A percentile compares a stretch with the other conserved stretches of the same genome.
These are phyloP conservation scores for Phialophora expanda DNA, from an alignment of 2,329 filamentous ascomycete genomes.

Conservation along the genomic window DNA sequence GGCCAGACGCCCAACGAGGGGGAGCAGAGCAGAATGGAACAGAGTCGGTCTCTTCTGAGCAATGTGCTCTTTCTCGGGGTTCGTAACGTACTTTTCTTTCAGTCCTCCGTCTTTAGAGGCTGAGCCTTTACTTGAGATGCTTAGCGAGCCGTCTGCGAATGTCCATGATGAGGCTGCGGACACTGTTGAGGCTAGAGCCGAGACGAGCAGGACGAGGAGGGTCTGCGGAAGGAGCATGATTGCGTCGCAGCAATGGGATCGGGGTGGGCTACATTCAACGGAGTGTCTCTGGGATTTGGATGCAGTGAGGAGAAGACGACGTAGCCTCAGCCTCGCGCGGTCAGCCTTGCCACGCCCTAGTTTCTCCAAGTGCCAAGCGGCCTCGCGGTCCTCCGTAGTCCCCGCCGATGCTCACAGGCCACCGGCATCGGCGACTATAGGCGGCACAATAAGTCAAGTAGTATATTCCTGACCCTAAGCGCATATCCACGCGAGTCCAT, in stretches of 20 bases:
- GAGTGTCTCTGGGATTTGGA: background rate
- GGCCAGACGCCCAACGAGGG: background rate
- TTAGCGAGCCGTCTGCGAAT: constrained; percentile 68
- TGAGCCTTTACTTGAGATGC: constrained; percentile 64
- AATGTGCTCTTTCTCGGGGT: background rate
- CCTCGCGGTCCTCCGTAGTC: no score
- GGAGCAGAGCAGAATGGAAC: background rate
- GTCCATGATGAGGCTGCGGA: constrained; percentile 62
- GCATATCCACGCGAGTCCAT: no score
- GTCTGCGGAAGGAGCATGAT: constrained; percentile 32
- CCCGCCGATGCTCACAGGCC: no score
- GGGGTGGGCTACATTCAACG: background rate
- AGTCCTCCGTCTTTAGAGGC: constrained; percentile 54
- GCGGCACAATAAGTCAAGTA: no score
- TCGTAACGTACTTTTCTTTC: constrained; percentile 60
- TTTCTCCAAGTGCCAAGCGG: background rate
- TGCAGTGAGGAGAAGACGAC: constrained; percentile 13
- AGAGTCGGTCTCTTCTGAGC: background rate
- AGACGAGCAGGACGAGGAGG: constrained; percentile 29
- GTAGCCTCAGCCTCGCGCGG: constrained; percentile 17
- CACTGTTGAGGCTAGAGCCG: constrained; percentile 29
- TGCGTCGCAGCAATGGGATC: background rate
- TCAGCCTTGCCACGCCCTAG: background rate
- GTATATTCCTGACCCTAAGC: no score
- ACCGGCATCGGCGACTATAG: no score